Base-by-base conservation (phyloP, 352 stramenopile genomes). In the Phytophthora sp. region DNA sequence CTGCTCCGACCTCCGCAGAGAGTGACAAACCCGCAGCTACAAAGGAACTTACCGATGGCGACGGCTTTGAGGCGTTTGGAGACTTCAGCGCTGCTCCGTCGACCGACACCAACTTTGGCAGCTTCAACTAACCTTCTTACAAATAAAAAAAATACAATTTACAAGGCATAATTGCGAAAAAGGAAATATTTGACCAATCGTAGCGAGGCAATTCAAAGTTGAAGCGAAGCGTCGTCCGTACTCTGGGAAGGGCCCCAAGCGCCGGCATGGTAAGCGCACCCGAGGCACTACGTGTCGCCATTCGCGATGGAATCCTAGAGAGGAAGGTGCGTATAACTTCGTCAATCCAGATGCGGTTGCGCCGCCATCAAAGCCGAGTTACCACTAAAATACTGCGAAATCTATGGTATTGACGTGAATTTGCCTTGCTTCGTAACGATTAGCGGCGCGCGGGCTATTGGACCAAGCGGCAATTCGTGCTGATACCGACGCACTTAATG, bases 391-490 rank as follows among this genome's bases (percentile, higher is more conserved):
- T 55, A 30, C 29, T 49, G n/a, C n/a, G n/a, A n/a, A n/a, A n/a
- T n/a, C n/a, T n/a, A n/a, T 24, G 26, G 15, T 21, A 24, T n/a
- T 52, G 35, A 45, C 21, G 45, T 33, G 24, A 23, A 35, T 9
- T 54, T 30, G 4, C 63, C 12, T 53, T 33, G 11, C 35, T 69
- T 24, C 23, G 35, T 59, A 77, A 72, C 36, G 31, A 39, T 20
- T 52, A 88, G 76, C 73, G 79, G 29, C 81, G 81, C 58, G 89
- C 83, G 45, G 83, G 84, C 33, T 84, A 84, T 41, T 95, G 87
- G 87, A 91, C 88, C 62, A 92, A 91, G 70, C 81, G 86, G 58
- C 83, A 83, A 49, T 93, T 92, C 36, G 66, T 94, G 23, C 71
- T 95, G 56, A 94, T 84, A 20, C 70, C 73, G 2, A 76, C 76